Evolutionary conservation across 805 yeast species (phyloP).

Genomic region (Metschnikowia arizonensis): DNA sequence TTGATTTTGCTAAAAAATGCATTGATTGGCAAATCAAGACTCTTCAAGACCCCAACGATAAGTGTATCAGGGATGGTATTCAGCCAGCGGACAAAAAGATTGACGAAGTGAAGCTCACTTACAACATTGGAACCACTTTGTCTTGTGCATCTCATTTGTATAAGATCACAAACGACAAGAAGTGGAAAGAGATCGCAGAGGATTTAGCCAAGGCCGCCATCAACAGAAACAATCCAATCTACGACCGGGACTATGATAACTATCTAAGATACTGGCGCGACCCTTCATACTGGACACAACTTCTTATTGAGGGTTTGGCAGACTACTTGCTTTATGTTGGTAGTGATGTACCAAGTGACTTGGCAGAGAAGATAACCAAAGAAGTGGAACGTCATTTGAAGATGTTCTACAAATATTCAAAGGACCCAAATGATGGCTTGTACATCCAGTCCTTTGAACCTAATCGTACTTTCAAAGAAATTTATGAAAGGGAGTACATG

Average conservation of each 20-base stretch:
- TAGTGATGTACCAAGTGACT: conserved; percentile 32
- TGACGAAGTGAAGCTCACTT: conserved; percentile 58
- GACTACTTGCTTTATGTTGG: conserved; percentile 56
- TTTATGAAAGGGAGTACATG: conserved; percentile 45
- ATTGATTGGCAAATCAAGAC: conserved; percentile 53
- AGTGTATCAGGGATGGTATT: conserved; percentile 59
- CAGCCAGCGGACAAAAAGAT: conserved; percentile 41
- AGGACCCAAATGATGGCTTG: conserved; percentile 54
- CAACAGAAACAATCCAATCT: conserved; percentile 51
- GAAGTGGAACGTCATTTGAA: conserved; percentile 53
- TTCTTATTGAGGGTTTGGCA: conserved; percentile 63
- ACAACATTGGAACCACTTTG: conserved; percentile 64
- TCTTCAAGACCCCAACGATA: conserved; percentile 51
- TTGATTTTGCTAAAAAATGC: conserved; percentile 57
- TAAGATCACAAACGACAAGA: conserved; percentile 84
- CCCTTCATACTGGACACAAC: conserved; percentile 57
- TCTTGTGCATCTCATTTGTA: conserved; percentile 75
- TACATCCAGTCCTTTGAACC: conserved; percentile 61
- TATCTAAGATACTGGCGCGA: conserved; percentile 62
- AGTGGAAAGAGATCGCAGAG: conserved; percentile 65
- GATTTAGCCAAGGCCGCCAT: conserved; percentile 57
- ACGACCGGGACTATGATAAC: conserved; percentile 58
- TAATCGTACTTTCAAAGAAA: conserved; percentile 47
- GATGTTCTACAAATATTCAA: conserved; percentile 53
- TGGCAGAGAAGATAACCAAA: conserved; percentile 33